These are phyloP conservation scores for Mycena kentingensis DNA, from an alignment of 768 basidiomycete genomes.

Conservation along the genomic window DNA sequence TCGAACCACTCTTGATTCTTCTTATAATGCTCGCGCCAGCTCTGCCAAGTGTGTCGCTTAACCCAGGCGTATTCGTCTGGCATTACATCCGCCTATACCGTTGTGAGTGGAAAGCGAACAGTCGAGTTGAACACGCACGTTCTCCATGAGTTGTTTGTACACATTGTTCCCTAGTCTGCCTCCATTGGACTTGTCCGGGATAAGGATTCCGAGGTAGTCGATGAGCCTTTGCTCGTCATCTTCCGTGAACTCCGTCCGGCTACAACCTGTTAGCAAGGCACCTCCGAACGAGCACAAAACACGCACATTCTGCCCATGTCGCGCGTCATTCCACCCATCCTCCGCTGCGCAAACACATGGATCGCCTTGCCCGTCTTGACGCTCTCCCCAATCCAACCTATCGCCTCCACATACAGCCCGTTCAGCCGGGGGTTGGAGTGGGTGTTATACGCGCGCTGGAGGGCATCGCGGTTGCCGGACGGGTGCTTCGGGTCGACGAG, in stretches of 20 bases:
- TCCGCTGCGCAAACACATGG: constrained; percentile 23
- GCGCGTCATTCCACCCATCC: constrained; percentile 32
- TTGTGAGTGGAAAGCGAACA: background rate
- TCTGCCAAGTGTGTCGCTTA: constrained; percentile 43
- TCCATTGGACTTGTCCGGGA: constrained; percentile 39
- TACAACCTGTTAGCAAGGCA: background rate
- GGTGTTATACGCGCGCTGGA: constrained; percentile 25
- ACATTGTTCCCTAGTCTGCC: constrained; percentile 42
- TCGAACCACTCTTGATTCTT: constrained; percentile 39
- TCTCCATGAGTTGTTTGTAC: constrained; percentile 33
- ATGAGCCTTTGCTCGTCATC: constrained; percentile 43
- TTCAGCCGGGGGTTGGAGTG: constrained; percentile 10
- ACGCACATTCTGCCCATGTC: constrained; percentile 6
- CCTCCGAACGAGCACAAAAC: background rate
- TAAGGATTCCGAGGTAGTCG: constrained; percentile 35
- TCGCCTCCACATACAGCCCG: constrained; percentile 24
- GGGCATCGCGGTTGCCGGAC: constrained; percentile 7
- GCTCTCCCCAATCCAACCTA: constrained; percentile 31
- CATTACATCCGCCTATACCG: constrained; percentile 20
- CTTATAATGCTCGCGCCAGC: constrained; percentile 53
- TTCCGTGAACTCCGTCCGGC: constrained; percentile 35
- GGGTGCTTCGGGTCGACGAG: constrained; percentile 23
- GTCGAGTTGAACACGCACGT: constrained; percentile 9
- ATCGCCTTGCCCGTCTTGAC: constrained; percentile 22
- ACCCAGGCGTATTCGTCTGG: constrained; percentile 40